phyloP scores from a whole-genome alignment of 2,329 filamentous ascomycete genomes.

The Pestalotiopsis sp. region DNA sequence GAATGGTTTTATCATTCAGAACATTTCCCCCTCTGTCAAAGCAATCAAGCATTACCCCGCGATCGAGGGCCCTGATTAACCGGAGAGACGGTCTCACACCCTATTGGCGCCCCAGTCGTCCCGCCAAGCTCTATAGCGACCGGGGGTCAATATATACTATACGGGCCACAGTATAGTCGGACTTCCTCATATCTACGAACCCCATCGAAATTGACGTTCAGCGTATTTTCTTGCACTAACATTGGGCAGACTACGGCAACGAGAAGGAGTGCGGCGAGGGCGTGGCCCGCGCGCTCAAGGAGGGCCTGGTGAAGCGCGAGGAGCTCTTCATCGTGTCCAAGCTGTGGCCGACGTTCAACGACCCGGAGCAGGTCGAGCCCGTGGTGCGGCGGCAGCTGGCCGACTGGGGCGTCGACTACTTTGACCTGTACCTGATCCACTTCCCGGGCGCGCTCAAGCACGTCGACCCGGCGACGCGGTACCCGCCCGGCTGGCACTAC shows the following conservation, averaged over 20 bases:
- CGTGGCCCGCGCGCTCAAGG: conserved; percentile 77
- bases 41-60: conserved; percentile 8
- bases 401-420: conserved; percentile 86
- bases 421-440: conserved; percentile 88
- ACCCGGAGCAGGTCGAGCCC: conserved; percentile 73
- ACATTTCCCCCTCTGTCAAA: background rate
- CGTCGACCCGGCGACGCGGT: conserved; percentile 77
- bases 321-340: conserved; percentile 93
- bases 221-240: too few species aligned
- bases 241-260: conserved; percentile 86
- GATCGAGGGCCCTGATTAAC: background rate
- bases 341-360: conserved; percentile 92
- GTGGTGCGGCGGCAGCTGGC: conserved; percentile 77
- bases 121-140: conserved; percentile 1
- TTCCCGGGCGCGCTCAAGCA: conserved; percentile 88
- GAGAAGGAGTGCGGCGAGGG: conserved; percentile 79
- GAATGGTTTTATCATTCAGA: background rate
- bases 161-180: background rate
- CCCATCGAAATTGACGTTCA: background rate
- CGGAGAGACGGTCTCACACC: conserved; percentile 1
- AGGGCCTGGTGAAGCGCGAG: conserved; percentile 79
- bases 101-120: background rate
- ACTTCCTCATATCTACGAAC: background rate
- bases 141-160: background rate
- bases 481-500: conserved; percentile 79